Evolutionary conservation across 495 filamentous ascomycete genomes (phyloP).

Genomic region (Xylaria acuta): DNA sequence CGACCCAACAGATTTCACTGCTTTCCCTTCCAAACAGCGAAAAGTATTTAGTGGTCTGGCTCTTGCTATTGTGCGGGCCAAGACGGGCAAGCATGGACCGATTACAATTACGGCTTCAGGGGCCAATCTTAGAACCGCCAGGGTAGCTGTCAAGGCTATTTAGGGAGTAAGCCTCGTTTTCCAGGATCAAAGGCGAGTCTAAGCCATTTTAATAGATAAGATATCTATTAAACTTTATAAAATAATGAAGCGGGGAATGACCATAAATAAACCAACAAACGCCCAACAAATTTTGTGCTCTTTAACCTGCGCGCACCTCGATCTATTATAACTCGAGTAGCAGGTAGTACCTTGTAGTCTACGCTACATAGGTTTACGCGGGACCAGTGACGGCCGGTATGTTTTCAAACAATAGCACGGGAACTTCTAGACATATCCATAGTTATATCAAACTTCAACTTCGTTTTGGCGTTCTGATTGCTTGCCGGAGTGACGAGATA

Average conservation of each 20-base stretch:
- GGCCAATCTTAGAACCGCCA: slow-evolving; percentile 30
- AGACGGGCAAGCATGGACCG: slow-evolving; percentile 30
- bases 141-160: not conserved
- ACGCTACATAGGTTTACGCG: no score
- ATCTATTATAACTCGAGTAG: no score
- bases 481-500: no score
- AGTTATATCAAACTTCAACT: no score
- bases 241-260: not conserved
- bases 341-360: no score
- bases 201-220: not conserved
- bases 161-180: not conserved
- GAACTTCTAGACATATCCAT: no score
- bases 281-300: no score
- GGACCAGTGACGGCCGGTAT: no score
- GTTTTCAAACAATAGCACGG: no score
- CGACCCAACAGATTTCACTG: slow-evolving; percentile 44
- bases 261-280: no score
- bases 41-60: slow-evolving; percentile 49
- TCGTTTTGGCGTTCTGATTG: no score
- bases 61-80: slow-evolving; percentile 44
- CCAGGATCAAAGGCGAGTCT: not conserved
- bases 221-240: not conserved
- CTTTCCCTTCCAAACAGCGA: slow-evolving; percentile 43
- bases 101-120: slow-evolving; percentile 42
- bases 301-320: no score